These are phyloP conservation scores for Colletotrichum sp. DNA, from an alignment of 2,329 filamentous ascomycete genomes.

Conservation along the genomic window DNA sequence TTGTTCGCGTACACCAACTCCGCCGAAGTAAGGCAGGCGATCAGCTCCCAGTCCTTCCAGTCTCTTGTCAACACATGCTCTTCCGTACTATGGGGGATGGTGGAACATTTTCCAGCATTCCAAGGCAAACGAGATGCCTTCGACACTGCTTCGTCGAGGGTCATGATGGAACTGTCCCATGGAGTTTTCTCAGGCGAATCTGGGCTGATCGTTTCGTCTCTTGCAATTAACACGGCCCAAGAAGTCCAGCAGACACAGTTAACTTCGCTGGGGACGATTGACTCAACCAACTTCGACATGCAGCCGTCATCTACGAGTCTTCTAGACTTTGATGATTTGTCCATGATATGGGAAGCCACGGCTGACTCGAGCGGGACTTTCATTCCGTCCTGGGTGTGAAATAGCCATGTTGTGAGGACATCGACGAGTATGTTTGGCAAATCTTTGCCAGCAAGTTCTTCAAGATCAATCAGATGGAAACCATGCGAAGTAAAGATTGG, in stretches of 20 bases:
- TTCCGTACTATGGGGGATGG: not conserved
- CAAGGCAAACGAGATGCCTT: not conserved
- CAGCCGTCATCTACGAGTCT: not conserved
- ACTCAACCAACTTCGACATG: not conserved
- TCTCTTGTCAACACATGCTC: not conserved
- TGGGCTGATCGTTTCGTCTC: not conserved
- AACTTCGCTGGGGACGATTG: not conserved
- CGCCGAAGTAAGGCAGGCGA: not conserved
- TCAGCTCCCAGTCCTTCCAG: not conserved
- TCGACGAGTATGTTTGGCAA: not conserved
- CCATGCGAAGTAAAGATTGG: not conserved
- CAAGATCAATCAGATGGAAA: no score
- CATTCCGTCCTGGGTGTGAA: not conserved
- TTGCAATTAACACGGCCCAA: not conserved
- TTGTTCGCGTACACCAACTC: not conserved
- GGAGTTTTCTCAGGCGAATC: not conserved
- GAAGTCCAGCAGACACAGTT: not conserved
- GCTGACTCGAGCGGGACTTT: not conserved
- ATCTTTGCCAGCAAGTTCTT: no score
- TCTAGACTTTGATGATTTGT: not conserved
- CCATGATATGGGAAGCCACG: not conserved
- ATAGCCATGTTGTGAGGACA: not conserved
- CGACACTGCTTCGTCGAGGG: not conserved
- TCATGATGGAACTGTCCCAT: not conserved
- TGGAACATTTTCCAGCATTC: not conserved